phyloP scores from a whole-genome alignment of 805 yeast genomes.

The Candida gorgasii region DNA sequence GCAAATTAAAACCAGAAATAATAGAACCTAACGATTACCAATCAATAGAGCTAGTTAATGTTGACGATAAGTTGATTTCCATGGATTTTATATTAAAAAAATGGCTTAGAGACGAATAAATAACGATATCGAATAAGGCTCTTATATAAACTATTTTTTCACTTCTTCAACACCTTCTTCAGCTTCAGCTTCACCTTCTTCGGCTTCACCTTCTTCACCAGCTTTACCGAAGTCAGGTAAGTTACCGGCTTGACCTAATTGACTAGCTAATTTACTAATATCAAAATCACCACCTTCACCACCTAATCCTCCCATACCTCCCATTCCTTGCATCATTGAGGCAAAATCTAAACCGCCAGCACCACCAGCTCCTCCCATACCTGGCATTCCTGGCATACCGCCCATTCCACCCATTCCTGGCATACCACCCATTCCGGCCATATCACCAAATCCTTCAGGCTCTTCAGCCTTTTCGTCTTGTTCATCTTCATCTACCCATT shows the following conservation, averaged over 20 bases:
- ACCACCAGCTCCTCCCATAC: slow-evolving; percentile 24
- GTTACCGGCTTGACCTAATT: slow-evolving; percentile 44
- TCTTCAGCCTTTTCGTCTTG: slow-evolving; percentile 71
- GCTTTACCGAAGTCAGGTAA: slow-evolving; percentile 23
- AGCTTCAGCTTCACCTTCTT: slow-evolving; percentile 19
- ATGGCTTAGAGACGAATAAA: background rate
- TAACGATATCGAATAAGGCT: background rate
- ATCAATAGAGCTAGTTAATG: background rate
- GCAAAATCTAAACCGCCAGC: slow-evolving; percentile 29
- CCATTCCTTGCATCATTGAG: slow-evolving; percentile 25
- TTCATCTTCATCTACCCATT: slow-evolving; percentile 98
- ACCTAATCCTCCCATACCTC: slow-evolving; percentile 27
- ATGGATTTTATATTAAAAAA: slow-evolving; percentile 4
- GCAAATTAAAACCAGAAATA: background rate
- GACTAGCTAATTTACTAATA: slow-evolving; percentile 40
- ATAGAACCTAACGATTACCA: background rate
- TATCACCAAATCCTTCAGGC: slow-evolving; percentile 35
- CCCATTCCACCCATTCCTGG: slow-evolving; percentile 37
- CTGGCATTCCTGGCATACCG: slow-evolving; percentile 20
- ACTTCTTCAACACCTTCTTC: slow-evolving; percentile 8
- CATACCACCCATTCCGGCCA: slow-evolving; percentile 21
- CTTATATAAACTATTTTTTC: slow-evolving; percentile 1
- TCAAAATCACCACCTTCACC: slow-evolving; percentile 36
- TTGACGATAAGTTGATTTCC: slow-evolving; percentile 1
- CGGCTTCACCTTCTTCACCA: slow-evolving; percentile 16